Evolutionary conservation across 345 rosid genomes (phyloP).

Genomic region (Corymbia maculata): DNA sequence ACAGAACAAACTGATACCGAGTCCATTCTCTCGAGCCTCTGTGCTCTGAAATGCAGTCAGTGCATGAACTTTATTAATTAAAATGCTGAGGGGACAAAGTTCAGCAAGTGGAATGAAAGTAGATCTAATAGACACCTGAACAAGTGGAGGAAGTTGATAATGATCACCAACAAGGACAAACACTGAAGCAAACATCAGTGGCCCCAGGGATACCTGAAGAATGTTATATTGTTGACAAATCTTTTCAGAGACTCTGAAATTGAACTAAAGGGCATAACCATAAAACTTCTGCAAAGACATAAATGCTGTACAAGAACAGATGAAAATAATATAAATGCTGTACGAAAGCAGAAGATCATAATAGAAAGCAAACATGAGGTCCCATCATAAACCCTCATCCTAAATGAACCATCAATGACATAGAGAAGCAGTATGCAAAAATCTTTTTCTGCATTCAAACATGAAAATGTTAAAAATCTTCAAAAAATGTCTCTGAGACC

Average conservation of each 20-base stretch:
- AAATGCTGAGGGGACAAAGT: not conserved
- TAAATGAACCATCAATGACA: not conserved
- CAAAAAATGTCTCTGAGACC: not conserved
- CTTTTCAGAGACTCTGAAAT: not conserved
- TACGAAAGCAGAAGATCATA: not conserved
- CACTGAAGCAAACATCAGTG: constrained; percentile 71
- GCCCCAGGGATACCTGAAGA: constrained; percentile 79
- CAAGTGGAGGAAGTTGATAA: constrained; percentile 93
- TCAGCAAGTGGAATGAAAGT: not conserved
- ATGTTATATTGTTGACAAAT: not conserved
- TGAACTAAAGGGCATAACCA: not conserved
- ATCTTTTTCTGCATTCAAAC: not conserved
- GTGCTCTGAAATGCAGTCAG: constrained; percentile 32
- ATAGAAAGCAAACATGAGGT: not conserved
- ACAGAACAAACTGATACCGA: constrained; percentile 94
- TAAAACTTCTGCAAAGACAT: not conserved
- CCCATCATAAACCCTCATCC: not conserved
- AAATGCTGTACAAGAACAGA: not conserved
- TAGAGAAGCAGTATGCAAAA: not conserved
- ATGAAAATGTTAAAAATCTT: not conserved
- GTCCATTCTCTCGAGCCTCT: constrained; percentile 92
- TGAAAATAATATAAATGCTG: not conserved
- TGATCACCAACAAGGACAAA: constrained; percentile 99
- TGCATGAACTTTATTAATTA: not conserved
- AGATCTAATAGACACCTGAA: constrained; percentile 47